Evolutionary conservation across 2,329 filamentous ascomycete species (phyloP).

Genomic region (Mollisiaceae sp.): DNA sequence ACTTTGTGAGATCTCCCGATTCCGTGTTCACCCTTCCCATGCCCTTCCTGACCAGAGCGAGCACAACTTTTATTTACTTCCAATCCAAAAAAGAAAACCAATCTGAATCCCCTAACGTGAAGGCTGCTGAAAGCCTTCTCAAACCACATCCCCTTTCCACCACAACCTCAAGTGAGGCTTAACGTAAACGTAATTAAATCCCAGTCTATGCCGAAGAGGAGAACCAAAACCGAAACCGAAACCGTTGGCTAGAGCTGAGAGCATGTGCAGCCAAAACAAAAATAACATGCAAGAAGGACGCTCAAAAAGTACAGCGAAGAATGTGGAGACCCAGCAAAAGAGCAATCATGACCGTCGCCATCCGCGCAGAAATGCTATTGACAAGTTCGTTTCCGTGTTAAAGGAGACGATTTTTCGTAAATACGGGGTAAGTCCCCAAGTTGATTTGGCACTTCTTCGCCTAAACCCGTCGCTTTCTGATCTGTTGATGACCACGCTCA

Average conservation of each 20-base stretch:
- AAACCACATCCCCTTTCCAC: not conserved
- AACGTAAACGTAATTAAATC: conserved; percentile 16
- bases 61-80: conserved; percentile 18
- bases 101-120: conserved; percentile 8
- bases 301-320: conserved; percentile 37
- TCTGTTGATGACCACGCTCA: conserved; percentile 35
- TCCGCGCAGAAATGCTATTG: conserved; percentile 38
- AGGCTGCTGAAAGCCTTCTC: not conserved
- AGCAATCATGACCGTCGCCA: conserved; percentile 27
- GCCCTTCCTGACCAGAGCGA: not conserved
- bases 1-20: not conserved
- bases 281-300: conserved; percentile 40
- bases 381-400: conserved; percentile 23
- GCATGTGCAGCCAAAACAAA: conserved; percentile 17
- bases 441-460: conserved; percentile 2
- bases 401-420: conserved; percentile 16
- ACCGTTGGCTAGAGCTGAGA: not conserved
- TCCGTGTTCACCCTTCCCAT: not conserved
- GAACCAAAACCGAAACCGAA: conserved; percentile 16
- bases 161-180: not conserved
- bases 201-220: conserved; percentile 33
- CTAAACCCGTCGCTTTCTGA: conserved; percentile 7
- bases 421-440: not conserved
- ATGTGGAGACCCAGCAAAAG: conserved; percentile 23
- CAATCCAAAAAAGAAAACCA: conserved; percentile 17